phyloP scores from a whole-genome alignment of 768 basidiomycete species.

The Agrocybe chaxingu region DNA sequence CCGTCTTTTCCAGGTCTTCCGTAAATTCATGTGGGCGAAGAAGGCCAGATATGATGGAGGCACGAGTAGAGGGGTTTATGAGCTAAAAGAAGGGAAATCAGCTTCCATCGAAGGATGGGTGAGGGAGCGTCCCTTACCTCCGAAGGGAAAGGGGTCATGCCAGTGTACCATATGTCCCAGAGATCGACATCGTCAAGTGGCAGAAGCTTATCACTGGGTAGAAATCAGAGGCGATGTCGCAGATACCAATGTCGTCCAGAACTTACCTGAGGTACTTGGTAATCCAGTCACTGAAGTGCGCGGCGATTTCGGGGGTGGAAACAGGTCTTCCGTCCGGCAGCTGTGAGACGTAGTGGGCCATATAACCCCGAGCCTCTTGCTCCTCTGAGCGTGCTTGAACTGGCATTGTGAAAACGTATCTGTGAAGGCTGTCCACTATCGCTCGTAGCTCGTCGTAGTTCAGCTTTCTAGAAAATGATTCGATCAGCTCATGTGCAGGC shows the following conservation, averaged over 20 bases:
- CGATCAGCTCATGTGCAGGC: neutral
- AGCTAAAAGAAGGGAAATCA: slow-evolving; percentile 35
- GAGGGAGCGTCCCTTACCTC: slow-evolving; percentile 44
- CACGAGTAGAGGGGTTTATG: slow-evolving; percentile 67
- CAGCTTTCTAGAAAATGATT: slow-evolving; percentile 32
- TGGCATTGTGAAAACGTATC: slow-evolving; percentile 13
- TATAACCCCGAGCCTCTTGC: slow-evolving; percentile 20
- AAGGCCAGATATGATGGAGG: slow-evolving; percentile 59
- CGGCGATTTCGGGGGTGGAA: slow-evolving; percentile 12
- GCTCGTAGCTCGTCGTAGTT: slow-evolving; percentile 23
- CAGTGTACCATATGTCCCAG: slow-evolving; percentile 77
- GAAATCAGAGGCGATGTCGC: slow-evolving; percentile 1
- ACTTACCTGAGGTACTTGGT: slow-evolving; percentile 47
- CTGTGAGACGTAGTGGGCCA: slow-evolving; percentile 15
- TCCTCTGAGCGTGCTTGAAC: slow-evolving; percentile 30
- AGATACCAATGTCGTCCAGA: neutral
- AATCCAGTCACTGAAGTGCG: slow-evolving; percentile 47
- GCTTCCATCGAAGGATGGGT: neutral
- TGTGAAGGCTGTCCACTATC: slow-evolving; percentile 39
- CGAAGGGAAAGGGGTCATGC: slow-evolving; percentile 57
- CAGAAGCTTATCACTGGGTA: slow-evolving; percentile 36
- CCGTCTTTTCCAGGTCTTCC: slow-evolving; percentile 4
- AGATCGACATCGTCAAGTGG: slow-evolving; percentile 49
- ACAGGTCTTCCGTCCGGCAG: slow-evolving; percentile 12
- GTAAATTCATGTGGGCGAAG: slow-evolving; percentile 54